These are phyloP conservation scores for Penicillium roqueforti DNA, from an alignment of 495 filamentous ascomycete genomes.

Conservation along the genomic window DNA sequence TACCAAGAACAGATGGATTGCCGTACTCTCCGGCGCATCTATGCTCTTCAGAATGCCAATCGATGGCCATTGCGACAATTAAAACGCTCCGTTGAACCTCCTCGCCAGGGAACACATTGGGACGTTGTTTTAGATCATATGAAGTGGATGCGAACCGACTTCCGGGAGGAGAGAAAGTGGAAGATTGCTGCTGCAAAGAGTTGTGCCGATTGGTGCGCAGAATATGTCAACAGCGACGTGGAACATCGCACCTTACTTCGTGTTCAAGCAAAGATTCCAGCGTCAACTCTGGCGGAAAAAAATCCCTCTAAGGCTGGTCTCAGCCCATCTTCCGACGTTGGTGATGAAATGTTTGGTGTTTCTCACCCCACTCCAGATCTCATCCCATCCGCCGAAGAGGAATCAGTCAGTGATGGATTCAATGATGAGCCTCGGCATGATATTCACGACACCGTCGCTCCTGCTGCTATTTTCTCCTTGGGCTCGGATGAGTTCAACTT, in stretches of 20 bases:
- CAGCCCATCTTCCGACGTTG: constrained; percentile 26
- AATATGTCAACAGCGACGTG: constrained; percentile 62
- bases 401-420: constrained; percentile 46
- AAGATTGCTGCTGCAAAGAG: constrained; percentile 76
- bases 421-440: constrained; percentile 45
- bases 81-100: constrained; percentile 72
- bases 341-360: constrained; percentile 30
- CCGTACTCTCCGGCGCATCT: constrained; percentile 76
- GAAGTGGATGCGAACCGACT: constrained; percentile 97
- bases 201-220: constrained; percentile 73
- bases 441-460: constrained; percentile 40
- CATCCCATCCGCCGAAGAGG: constrained; percentile 59
- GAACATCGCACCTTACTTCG: constrained; percentile 63
- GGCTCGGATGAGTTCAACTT: constrained; percentile 79
- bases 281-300: constrained; percentile 11
- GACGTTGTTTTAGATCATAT: constrained; percentile 85
- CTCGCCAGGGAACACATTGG: constrained; percentile 67
- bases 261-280: constrained; percentile 50
- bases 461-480: constrained; percentile 79
- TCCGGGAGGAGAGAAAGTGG: constrained; percentile 90
- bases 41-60: constrained; percentile 81
- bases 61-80: constrained; percentile 89
- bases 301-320: constrained; percentile 20
- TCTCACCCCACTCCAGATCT: constrained; percentile 67
- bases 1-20: constrained; percentile 81